phyloP scores from a whole-genome alignment of 345 rosid genomes.

The Luvunga scandens region DNA sequence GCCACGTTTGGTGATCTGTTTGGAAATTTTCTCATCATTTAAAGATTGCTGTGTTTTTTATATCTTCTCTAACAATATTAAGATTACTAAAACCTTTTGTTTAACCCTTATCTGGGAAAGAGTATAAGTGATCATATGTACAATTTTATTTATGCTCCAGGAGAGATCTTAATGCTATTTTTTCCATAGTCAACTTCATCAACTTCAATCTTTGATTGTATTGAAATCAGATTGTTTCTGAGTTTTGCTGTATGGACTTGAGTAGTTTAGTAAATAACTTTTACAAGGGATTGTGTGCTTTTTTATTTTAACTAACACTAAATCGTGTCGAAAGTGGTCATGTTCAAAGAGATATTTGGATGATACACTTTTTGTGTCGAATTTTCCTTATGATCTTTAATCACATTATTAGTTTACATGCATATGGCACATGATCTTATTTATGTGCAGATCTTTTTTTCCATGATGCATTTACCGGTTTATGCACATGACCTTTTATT shows the following conservation, averaged over 20 bases:
- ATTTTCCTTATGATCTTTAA: neutral
- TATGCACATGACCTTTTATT: too few species aligned
- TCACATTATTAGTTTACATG: neutral
- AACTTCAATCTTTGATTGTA: too few species aligned
- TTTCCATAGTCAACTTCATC: too few species aligned
- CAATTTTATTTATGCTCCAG: neutral
- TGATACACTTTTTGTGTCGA: neutral
- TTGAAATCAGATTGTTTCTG: neutral
- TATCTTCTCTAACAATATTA: neutral
- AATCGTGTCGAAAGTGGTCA: neutral
- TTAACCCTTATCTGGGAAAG: constrained; percentile 7
- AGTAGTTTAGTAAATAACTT: constrained; percentile 5
- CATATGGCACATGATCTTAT: too few species aligned
- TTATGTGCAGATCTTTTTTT: too few species aligned
- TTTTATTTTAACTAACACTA: neutral
- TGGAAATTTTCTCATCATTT: too few species aligned
- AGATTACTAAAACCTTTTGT: constrained; percentile 4
- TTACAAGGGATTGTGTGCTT: neutral
- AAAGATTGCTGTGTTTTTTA: too few species aligned
- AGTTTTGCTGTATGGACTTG: neutral
- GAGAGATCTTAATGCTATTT: constrained; percentile 1
- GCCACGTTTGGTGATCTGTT: too few species aligned
- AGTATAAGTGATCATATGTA: neutral
- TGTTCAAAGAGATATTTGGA: neutral
- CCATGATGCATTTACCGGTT: too few species aligned